phyloP scores from a whole-genome alignment of 441 rosid species.

The Adansonia madagascariensis region DNA sequence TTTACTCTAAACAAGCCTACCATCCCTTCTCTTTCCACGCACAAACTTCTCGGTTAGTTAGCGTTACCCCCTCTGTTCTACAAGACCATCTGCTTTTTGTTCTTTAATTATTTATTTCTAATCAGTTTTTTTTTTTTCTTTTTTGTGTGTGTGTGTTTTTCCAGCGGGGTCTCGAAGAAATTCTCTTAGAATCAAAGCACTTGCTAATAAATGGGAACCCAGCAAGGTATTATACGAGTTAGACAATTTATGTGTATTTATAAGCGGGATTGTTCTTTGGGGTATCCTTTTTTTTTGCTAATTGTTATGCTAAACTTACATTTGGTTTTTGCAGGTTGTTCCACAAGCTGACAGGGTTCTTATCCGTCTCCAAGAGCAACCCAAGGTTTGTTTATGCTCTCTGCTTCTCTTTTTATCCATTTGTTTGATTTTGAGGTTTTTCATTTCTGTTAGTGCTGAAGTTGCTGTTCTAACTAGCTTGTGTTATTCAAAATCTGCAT shows the following conservation, averaged over 20 bases:
- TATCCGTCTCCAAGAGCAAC: constrained; percentile 70
- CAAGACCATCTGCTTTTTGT: neutral
- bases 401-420: neutral
- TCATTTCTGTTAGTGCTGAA: no score
- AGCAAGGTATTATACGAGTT: neutral
- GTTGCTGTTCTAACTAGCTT: no score
- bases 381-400: constrained; percentile 48
- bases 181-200: neutral
- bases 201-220: neutral
- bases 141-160: neutral
- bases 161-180: neutral
- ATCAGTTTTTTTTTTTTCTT: neutral
- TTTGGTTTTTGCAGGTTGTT: constrained; percentile 31
- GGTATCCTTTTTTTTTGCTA: neutral
- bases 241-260: no score
- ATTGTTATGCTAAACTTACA: neutral
- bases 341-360: constrained; percentile 95
- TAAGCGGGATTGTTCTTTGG: no score
- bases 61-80: neutral
- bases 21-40: neutral
- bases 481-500: neutral
- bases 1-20: constrained; percentile 24
- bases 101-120: neutral
- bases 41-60: neutral
- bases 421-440: neutral